Evolutionary conservation across 176 grass and related monocot species (phyloP), one percentile per base, ranked within the genome.

Genomic region (Urochloa ruziziensis): DNA sequence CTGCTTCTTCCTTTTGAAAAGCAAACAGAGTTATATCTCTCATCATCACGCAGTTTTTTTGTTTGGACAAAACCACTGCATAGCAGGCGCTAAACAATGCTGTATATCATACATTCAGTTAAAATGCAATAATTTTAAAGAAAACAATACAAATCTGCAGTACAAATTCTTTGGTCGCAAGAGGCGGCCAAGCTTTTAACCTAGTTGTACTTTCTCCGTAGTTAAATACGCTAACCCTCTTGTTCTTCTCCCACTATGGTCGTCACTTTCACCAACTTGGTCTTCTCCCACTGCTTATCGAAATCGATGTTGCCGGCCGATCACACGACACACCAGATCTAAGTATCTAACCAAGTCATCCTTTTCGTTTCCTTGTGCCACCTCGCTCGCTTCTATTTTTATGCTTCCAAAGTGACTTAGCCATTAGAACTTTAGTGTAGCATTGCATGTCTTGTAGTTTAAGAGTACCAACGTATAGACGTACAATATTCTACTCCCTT

Each of bases 291-390:
- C 23, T 48, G 25, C 54, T 19, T 54, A 30, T 49, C 29, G 48
- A 75, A 59, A 68, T 84, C 60, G 68, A 75, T 63, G 82, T 42
- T 84, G 81, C 48, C 67, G 81, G 75, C 35, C 16, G 67, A 74
- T 73, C 39, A 52, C 84, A 69, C 84, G 62, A 91, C 84, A 89
- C 28, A 74, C 49, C 28, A 79, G 81, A 88, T 84, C 86, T 43
- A 42, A 36, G 51, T 44, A 40, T n/a, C n/a, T 79, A 79, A 27
- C 57, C 35, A 46, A 58, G 74, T 66, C 66, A 65, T 27, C 67
- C 7, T 57, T 49, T 28, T 58, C 8, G 2, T 36, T 88, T 74
- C 40, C 35, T 84, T 74, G 58, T 59, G 19, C 25, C 2, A 34
- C 17, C 25, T 43, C 6, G n/a, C n/a, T n/a, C n/a, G 2, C 36